A percentile compares a stretch with the other conserved stretches of the same genome.
Conservation (phyloP, 1,139 yeast species). For the Pneumocystis sp. region DNA sequence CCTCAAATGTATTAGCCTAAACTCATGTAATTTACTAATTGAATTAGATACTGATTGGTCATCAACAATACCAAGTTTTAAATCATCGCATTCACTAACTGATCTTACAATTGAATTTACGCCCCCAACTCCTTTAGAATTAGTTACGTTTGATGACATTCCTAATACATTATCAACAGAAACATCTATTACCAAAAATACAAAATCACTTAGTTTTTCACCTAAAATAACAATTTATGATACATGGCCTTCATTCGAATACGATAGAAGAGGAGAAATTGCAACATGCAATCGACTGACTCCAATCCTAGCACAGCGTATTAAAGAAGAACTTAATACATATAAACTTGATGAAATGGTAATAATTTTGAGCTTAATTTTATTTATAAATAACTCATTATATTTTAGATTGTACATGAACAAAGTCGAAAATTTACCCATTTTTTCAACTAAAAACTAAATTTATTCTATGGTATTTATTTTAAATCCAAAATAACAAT, state of each 20-base stretch:
- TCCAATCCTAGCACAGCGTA: slow-evolving; percentile 73
- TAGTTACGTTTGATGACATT: not conserved
- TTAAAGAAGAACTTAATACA: slow-evolving; percentile 70
- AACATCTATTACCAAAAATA: not conserved
- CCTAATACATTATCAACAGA: not conserved
- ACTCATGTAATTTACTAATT: not conserved
- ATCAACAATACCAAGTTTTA: slow-evolving; percentile 1
- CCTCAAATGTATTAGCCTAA: not conserved
- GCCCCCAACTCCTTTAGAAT: slow-evolving; percentile 3
- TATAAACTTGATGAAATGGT: slow-evolving; percentile 62
- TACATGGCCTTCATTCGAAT: slow-evolving; percentile 70
- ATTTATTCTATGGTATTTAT: not conserved
- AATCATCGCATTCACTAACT: slow-evolving; percentile 2
- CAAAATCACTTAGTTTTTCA: slow-evolving; percentile 44
- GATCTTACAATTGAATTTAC: not conserved
- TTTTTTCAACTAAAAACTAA: not conserved
- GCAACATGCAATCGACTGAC: slow-evolving; percentile 90
- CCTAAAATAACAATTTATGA: slow-evolving; percentile 74
- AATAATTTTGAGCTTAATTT: slow-evolving; percentile 41
- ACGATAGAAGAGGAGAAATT: slow-evolving; percentile 84
- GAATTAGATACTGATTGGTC: slow-evolving; percentile 4
- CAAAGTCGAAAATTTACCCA: not conserved
- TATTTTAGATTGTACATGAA: slow-evolving; percentile 28
- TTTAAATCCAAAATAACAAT: not conserved
- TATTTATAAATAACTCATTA: slow-evolving; percentile 76